Conservation (phyloP, 345 rosid genomes). For the Eucalyptus rudis region DNA sequence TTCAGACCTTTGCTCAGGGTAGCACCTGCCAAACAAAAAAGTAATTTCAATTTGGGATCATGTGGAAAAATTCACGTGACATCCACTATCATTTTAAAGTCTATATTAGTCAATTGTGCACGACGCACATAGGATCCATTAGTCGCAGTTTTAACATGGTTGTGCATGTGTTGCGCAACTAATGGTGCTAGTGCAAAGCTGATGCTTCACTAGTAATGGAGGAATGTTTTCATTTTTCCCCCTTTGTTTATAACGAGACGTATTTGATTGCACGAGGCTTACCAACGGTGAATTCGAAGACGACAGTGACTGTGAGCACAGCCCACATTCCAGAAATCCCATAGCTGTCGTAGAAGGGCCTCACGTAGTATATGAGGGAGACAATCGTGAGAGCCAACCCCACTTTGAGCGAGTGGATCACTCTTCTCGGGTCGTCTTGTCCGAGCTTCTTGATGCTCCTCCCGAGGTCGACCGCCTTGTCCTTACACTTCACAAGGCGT, state of each 20-base stretch:
- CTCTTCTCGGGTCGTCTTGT: conserved; percentile 62
- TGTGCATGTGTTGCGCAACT: neutral
- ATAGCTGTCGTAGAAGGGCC: conserved; percentile 56
- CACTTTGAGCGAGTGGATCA: conserved; percentile 64
- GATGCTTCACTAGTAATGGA: neutral
- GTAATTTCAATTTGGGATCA: neutral
- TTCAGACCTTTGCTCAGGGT: conserved; percentile 57
- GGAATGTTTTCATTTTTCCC: neutral
- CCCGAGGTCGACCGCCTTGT: neutral
- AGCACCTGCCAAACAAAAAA: conserved; percentile 24
- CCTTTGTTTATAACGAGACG: neutral
- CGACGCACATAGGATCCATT: neutral
- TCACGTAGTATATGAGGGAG: conserved; percentile 47
- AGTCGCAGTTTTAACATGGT: neutral
- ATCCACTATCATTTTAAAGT: neutral
- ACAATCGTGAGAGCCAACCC: conserved; percentile 72
- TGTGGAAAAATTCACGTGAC: neutral
- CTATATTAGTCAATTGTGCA: neutral
- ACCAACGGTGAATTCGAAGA: conserved; percentile 79
- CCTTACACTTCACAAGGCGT: conserved; percentile 9
- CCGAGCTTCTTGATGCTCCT: conserved; percentile 27
- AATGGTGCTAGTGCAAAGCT: neutral
- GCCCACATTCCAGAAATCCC: conserved; percentile 88
- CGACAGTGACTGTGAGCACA: conserved; percentile 65
- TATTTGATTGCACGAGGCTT: neutral